Evolutionary conservation across 805 yeast genomes (phyloP), one percentile per base, ranked within the genome.

Genomic region (Vanderwaltozyma yarrowii): DNA sequence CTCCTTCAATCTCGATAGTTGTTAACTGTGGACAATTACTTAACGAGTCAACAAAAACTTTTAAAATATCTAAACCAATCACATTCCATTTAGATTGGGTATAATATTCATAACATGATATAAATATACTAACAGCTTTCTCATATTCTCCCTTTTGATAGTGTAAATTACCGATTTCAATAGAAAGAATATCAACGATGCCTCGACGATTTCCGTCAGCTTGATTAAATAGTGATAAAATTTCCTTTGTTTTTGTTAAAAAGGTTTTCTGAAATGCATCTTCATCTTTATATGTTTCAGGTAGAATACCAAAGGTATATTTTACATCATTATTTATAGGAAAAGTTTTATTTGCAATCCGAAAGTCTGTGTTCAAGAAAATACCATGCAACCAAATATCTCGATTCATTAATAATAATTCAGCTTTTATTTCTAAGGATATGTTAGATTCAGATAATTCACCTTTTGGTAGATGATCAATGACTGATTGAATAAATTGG

Each of bases 151-250:
- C 61, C 23, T 66, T 62, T 45, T 73, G 75, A 52, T 73, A 78
- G 42, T 80, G 77, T 14, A 86, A 58, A 10, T 81, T 53, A 0
- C 94, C 95, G 37, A 86, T 68, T 45, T 89, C 96, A 6, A 84
- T 74, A 1, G 88, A 77, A 13, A 92, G 64, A 4, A 79, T 66
- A 49, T 83, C 88, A 6, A 82, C 78, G 0, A 85, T 70, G 44
- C 89, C 70, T 13, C 76, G 70, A 40, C 85, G 67, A 26, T 45
- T 49, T 2, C 47, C 47, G 5, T 39, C 45, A 39, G 54, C 48
- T 12, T 42, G 30, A 33, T 40, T 42, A 27, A 40, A 49, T 11
- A 45, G 32, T 1, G 50, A 36, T 10, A 60, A 33, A 10, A 54
- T 32, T 21, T 48, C 47, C 39, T 74, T 74, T 0, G 95, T 83